These are phyloP conservation scores for Myxozyma lipomycoides DNA, from an alignment of 805 yeast genomes.

Conservation along the genomic window DNA sequence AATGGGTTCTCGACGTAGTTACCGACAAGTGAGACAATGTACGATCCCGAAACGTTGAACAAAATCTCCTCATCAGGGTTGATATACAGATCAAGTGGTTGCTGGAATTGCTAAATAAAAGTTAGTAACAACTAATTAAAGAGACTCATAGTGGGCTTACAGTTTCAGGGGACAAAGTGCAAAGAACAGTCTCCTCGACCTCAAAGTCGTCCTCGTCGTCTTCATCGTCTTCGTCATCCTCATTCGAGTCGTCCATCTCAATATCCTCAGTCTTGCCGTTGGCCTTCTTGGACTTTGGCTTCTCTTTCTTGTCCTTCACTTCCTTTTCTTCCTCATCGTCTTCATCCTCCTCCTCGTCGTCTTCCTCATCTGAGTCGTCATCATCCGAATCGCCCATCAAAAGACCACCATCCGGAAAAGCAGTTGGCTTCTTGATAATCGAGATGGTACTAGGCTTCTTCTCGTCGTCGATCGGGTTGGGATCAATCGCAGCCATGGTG, in stretches of 20 bases:
- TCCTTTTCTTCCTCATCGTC: slow-evolving; percentile 32
- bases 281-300: slow-evolving; percentile 33
- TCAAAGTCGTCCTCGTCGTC: slow-evolving; percentile 66
- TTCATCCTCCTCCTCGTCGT: slow-evolving; percentile 36
- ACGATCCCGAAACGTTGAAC: slow-evolving; percentile 94
- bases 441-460: slow-evolving; percentile 81
- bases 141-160: slow-evolving; percentile 37
- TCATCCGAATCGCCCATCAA: slow-evolving; percentile 29
- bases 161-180: slow-evolving; percentile 82
- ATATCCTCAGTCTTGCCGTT: slow-evolving; percentile 42
- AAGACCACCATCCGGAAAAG: slow-evolving; percentile 31
- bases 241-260: slow-evolving; percentile 51
- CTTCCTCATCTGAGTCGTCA: slow-evolving; percentile 36
- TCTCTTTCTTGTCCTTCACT: slow-evolving; percentile 40
- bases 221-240: slow-evolving; percentile 49
- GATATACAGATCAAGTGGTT: slow-evolving; percentile 82
- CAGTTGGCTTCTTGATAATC: slow-evolving; percentile 66
- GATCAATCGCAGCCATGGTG: slow-evolving; percentile 94
- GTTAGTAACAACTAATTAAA: background rate
- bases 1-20: slow-evolving; percentile 95
- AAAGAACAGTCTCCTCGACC: slow-evolving; percentile 75
- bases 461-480: slow-evolving; percentile 60
- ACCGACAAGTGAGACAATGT: slow-evolving; percentile 88
- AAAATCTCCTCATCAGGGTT: slow-evolving; percentile 90
- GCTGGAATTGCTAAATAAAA: slow-evolving; percentile 51